Conservation (phyloP, 441 rosid genomes). For the Erysimum cheiri region DNA sequence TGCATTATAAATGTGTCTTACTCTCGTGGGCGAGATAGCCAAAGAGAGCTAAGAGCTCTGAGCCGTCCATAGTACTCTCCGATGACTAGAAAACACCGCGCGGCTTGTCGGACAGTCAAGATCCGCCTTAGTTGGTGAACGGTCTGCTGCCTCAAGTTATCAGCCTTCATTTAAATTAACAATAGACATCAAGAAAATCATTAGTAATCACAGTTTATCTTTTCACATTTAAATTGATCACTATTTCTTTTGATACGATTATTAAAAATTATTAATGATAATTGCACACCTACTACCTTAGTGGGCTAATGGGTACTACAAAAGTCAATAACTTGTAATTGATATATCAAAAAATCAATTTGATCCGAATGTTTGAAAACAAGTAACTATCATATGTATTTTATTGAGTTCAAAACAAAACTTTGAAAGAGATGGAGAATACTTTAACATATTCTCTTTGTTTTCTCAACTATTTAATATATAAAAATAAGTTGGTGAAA, state of each 20-base stretch:
- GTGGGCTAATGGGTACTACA: slow-evolving; percentile 19
- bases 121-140: slow-evolving; percentile 67
- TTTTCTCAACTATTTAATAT: slow-evolving; percentile 8
- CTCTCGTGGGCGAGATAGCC: slow-evolving; percentile 79
- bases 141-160: slow-evolving; percentile 78
- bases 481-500: slow-evolving; percentile 42
- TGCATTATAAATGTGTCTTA: slow-evolving; percentile 39
- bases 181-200: neutral
- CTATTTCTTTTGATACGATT: neutral
- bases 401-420: slow-evolving; percentile 25
- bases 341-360: slow-evolving; percentile 1
- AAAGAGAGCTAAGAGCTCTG: slow-evolving; percentile 72
- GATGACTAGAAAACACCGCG: slow-evolving; percentile 67
- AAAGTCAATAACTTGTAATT: slow-evolving; percentile 39
- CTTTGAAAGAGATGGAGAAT: slow-evolving; percentile 37
- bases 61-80: slow-evolving; percentile 73
- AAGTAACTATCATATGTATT: neutral
- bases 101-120: slow-evolving; percentile 69
- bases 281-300: slow-evolving; percentile 29
- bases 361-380: slow-evolving; percentile 14
- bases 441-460: slow-evolving; percentile 28
- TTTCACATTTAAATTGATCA: neutral
- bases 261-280: neutral
- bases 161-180: slow-evolving; percentile 55
- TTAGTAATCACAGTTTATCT: neutral